phyloP scores from a whole-genome alignment of 176 grass and related monocot genomes.

The Themeda triandra region DNA sequence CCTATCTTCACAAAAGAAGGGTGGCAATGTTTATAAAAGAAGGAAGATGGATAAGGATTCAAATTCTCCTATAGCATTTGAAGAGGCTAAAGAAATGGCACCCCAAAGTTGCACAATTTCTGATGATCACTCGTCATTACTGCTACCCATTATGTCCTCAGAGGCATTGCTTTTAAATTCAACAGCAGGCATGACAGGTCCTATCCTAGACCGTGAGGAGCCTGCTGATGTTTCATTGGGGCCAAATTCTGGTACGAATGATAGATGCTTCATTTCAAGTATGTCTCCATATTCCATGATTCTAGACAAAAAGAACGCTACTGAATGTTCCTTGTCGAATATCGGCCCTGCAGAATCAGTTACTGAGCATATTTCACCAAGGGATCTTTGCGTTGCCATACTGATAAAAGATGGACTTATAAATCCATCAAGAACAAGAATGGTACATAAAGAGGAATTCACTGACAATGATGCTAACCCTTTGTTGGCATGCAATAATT shows the following conservation, averaged over 20 bases:
- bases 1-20: constrained; percentile 48
- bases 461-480: constrained; percentile 30
- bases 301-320: constrained; percentile 36
- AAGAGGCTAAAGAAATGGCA: constrained; percentile 32
- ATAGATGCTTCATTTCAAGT: constrained; percentile 28
- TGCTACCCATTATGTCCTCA: constrained; percentile 3
- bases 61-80: constrained; percentile 35
- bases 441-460: constrained; percentile 23
- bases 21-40: constrained; percentile 56
- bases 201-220: constrained; percentile 14
- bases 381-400: constrained; percentile 73
- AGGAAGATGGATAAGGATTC: constrained; percentile 57
- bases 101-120: constrained; percentile 27
- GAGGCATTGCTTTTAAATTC: constrained; percentile 31
- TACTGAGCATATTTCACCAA: constrained; percentile 42
- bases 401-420: constrained; percentile 60
- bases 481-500: constrained; percentile 57
- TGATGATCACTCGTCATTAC: constrained; percentile 34
- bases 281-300: constrained; percentile 15
- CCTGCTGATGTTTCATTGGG: constrained; percentile 28
- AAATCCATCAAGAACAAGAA: constrained; percentile 26
- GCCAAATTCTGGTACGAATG: constrained; percentile 24
- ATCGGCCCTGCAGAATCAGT: constrained; percentile 27
- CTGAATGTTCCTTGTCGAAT: constrained; percentile 56
- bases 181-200: neutral